A percentile compares a stretch with the other conserved stretches of the same genome.
phyloP scores from a whole-genome alignment of 495 filamentous ascomycete species.

The Trichoderma erinaceum region DNA sequence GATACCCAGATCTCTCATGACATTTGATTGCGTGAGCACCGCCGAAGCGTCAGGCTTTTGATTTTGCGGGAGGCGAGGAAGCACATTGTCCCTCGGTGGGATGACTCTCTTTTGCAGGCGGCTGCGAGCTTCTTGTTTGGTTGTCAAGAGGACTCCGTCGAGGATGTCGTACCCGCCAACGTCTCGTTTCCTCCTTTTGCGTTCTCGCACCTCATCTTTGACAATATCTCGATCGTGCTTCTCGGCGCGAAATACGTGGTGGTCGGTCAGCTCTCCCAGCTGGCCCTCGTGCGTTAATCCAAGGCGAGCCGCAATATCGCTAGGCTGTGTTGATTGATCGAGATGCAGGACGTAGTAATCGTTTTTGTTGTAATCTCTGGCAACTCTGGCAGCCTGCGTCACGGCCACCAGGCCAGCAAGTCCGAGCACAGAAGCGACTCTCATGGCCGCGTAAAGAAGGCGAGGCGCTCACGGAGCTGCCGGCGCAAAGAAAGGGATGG shows the following conservation, averaged over 20 bases:
- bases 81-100: conserved; percentile 32
- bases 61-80: conserved; percentile 22
- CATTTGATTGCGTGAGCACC: conserved; percentile 50
- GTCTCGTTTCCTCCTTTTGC: conserved; percentile 54
- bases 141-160: conserved; percentile 68
- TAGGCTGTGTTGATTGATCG: conserved; percentile 55
- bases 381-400: conserved; percentile 3
- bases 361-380: conserved; percentile 56
- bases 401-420: conserved; percentile 16
- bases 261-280: conserved; percentile 71
- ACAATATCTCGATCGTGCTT: conserved; percentile 60
- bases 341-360: conserved; percentile 92
- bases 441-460: conserved; percentile 15
- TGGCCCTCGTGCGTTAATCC: conserved; percentile 78
- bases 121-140: conserved; percentile 71
- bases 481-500: conserved; percentile 7
- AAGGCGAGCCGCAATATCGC: conserved; percentile 63
- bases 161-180: conserved; percentile 50
- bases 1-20: conserved; percentile 63
- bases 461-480: not conserved
- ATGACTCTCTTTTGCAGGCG: conserved; percentile 69
- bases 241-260: conserved; percentile 76
- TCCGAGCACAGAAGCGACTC: conserved; percentile 6
- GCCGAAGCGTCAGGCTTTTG: conserved; percentile 39
- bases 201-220: conserved; percentile 49